Conservation (phyloP, 306 rosid genomes). For the Luffa aegyptiaca region DNA sequence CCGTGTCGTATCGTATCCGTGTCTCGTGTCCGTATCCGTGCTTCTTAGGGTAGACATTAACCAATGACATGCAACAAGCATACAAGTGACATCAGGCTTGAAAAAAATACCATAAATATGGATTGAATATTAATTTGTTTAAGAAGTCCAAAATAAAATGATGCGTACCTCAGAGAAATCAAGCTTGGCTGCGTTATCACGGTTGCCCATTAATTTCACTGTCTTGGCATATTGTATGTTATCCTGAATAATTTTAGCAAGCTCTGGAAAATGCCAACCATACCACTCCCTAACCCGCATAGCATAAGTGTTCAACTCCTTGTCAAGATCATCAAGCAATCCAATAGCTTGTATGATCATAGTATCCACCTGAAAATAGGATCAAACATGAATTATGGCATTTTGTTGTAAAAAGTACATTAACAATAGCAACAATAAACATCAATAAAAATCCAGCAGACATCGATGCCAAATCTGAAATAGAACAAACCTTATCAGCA, state of each 20-base stretch:
- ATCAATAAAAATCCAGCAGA: background rate
- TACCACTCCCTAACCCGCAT: constrained; percentile 99
- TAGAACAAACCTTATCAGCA: constrained; percentile 68
- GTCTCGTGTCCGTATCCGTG: too few relatives aligned
- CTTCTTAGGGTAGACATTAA: background rate
- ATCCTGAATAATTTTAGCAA: constrained; percentile 72
- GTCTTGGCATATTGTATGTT: constrained; percentile 74
- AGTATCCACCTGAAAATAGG: constrained; percentile 63
- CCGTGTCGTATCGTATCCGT: too few relatives aligned
- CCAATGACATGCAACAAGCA: background rate
- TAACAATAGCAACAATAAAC: background rate
- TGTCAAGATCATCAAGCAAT: constrained; percentile 92
- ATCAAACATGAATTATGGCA: background rate
- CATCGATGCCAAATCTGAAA: background rate
- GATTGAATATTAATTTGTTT: background rate
- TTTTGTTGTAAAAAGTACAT: background rate
- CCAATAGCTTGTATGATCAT: constrained; percentile 98
- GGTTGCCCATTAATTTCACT: constrained; percentile 90
- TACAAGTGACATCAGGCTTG: background rate
- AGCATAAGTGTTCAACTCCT: constrained; percentile 88
- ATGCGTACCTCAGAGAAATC: constrained; percentile 78
- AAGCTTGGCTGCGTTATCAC: constrained; percentile 63
- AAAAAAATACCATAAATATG: background rate
- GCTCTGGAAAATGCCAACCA: constrained; percentile 99
- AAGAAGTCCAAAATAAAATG: background rate